A percentile compares a stretch with the other conserved stretches of the same genome.
phyloP scores from a whole-genome alignment of 192 early-diverging fungal genomes.

The Entophlyctis luteolus region DNA sequence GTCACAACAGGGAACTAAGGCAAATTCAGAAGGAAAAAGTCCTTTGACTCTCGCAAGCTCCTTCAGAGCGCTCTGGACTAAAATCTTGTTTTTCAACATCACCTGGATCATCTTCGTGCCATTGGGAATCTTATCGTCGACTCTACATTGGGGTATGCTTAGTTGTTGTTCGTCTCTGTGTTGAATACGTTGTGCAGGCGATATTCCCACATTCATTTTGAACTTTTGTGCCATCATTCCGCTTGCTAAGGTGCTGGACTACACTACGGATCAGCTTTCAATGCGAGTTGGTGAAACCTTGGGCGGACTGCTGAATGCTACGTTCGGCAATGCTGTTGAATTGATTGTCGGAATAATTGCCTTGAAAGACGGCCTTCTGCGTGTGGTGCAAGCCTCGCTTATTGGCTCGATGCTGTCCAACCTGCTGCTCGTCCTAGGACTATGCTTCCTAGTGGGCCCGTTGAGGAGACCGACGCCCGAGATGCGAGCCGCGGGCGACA shows the following conservation, averaged over 20 bases:
- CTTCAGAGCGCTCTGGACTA: neutral
- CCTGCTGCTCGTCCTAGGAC: constrained; percentile 78
- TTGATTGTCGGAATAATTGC: constrained; percentile 80
- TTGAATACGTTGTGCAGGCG: constrained; percentile 10
- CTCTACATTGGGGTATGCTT: constrained; percentile 58
- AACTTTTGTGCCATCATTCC: constrained; percentile 88
- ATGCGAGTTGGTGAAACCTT: constrained; percentile 9
- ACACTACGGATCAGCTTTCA: constrained; percentile 76
- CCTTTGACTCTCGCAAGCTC: constrained; percentile 11
- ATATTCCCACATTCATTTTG: constrained; percentile 65
- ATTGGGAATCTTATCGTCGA: constrained; percentile 66
- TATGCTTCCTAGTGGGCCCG: constrained; percentile 83
- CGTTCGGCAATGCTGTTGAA: constrained; percentile 81
- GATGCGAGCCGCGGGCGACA: neutral
- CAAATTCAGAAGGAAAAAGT: too few species aligned
- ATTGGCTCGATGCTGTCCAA: constrained; percentile 92
- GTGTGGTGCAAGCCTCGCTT: constrained; percentile 84
- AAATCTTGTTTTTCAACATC: constrained; percentile 45
- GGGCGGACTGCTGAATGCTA: constrained; percentile 18
- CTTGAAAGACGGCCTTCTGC: constrained; percentile 67
- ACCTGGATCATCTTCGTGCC: constrained; percentile 74
- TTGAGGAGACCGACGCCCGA: constrained; percentile 30
- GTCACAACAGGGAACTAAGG: too few species aligned
- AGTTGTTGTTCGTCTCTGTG: neutral
- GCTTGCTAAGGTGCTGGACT: constrained; percentile 81